phyloP scores from a whole-genome alignment of 2,329 filamentous ascomycete genomes.

The Phialemonium atrogriseum region DNA sequence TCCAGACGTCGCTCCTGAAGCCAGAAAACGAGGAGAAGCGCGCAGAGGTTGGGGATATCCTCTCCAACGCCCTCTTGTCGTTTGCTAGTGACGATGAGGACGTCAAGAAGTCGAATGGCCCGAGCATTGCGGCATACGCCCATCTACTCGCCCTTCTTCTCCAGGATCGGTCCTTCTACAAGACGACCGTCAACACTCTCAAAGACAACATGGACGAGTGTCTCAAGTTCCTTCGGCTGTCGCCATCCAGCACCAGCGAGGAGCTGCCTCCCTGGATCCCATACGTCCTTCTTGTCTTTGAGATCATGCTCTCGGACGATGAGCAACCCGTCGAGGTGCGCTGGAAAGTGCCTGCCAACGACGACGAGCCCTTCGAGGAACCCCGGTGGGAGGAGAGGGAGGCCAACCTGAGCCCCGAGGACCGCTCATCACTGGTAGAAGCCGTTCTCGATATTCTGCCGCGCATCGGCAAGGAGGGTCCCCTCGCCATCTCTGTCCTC shows the following conservation, averaged over 20 bases:
- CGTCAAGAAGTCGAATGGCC: constrained; percentile 53
- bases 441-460: constrained; percentile 77
- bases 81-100: constrained; percentile 49
- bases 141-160: constrained; percentile 84
- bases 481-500: constrained; percentile 72
- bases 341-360: constrained; percentile 53
- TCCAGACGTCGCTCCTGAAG: constrained; percentile 62
- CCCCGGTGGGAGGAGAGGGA: constrained; percentile 53
- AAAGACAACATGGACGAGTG: constrained; percentile 70
- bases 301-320: constrained; percentile 85
- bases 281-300: constrained; percentile 80
- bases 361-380: constrained; percentile 39
- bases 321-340: constrained; percentile 67
- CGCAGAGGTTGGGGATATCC: constrained; percentile 70
- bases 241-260: constrained; percentile 57
- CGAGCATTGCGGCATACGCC: constrained; percentile 74
- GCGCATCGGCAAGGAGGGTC: constrained; percentile 78
- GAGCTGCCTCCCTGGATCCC: constrained; percentile 89
- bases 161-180: constrained; percentile 73
- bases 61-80: constrained; percentile 76
- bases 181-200: constrained; percentile 63
- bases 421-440: constrained; percentile 65
- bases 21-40: constrained; percentile 45
- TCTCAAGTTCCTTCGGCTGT: constrained; percentile 68
- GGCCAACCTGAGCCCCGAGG: constrained; percentile 52